These are phyloP conservation scores for Lactarius psammicola DNA, from an alignment of 768 basidiomycete genomes.

Conservation along the genomic window DNA sequence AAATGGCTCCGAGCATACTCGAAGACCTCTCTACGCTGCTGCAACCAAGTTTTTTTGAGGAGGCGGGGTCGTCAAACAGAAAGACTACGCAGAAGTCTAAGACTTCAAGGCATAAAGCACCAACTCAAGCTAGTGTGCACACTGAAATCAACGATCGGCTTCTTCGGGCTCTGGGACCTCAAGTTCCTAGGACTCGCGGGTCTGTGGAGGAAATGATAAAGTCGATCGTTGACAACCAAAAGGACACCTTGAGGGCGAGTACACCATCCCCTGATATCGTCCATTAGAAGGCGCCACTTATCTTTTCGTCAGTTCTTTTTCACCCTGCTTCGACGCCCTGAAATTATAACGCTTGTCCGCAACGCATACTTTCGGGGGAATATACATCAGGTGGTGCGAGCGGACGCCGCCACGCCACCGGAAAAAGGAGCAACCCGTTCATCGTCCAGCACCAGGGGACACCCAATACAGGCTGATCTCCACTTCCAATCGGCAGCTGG, in stretches of 20 bases:
- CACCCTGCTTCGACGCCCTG: not conserved
- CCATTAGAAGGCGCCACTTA: not conserved
- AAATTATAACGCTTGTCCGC: constrained; percentile 1
- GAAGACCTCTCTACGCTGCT: constrained; percentile 8
- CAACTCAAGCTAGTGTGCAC: not conserved
- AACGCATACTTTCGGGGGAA: constrained; percentile 16
- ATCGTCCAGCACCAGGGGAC: not conserved
- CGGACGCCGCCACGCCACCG: not conserved
- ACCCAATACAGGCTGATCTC: constrained; percentile 14
- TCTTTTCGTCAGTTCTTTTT: not conserved
- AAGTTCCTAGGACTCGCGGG: constrained; percentile 6
- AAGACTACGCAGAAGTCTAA: not conserved
- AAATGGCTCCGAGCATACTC: constrained; percentile 5
- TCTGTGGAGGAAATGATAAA: not conserved
- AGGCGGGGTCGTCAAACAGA: not conserved
- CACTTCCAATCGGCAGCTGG: constrained; percentile 13
- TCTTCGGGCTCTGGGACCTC: constrained; percentile 1
- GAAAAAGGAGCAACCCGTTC: not conserved
- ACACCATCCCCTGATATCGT: not conserved
- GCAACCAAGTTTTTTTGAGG: constrained; percentile 1
- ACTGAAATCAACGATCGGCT: constrained; percentile 11
- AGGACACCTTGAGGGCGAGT: constrained; percentile 4
- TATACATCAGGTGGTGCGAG: constrained; percentile 1
- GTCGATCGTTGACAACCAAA: not conserved
- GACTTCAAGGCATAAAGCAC: not conserved